A percentile compares a stretch with the other conserved stretches of the same genome.
Evolutionary conservation across 2,329 filamentous ascomycete genomes (phyloP).

Genomic region (Calycina herbarum): DNA sequence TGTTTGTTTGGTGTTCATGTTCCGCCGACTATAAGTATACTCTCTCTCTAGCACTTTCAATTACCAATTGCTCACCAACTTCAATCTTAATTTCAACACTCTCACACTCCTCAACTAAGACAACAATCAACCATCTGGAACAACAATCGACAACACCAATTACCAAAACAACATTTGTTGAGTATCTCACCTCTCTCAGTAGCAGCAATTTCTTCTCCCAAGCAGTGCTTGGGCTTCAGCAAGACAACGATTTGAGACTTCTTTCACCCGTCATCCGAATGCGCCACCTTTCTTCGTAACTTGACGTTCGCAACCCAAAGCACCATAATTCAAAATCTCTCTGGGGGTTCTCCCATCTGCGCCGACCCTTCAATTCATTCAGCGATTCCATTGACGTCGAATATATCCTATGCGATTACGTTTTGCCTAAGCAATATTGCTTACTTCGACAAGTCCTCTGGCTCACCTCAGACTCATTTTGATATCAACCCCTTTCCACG

Average conservation of each 20-base stretch:
- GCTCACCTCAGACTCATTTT: not conserved
- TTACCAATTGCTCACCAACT: not conserved
- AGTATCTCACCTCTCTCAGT: not conserved
- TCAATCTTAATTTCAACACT: not conserved
- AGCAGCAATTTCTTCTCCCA: not conserved
- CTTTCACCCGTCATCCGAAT: not conserved
- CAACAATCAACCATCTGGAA: not conserved
- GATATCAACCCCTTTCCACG: not conserved
- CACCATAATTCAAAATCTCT: not conserved
- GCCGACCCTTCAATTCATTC: not conserved
- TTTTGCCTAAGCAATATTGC: not conserved
- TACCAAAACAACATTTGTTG: not conserved
- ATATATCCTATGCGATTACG: not conserved
- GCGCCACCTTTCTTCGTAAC: not conserved
- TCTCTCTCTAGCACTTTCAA: not conserved
- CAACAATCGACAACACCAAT: not conserved
- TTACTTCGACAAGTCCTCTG: not conserved
- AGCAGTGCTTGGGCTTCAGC: not conserved
- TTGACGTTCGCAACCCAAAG: not conserved
- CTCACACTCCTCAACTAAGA: not conserved
- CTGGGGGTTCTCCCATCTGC: not conserved
- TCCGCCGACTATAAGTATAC: not conserved
- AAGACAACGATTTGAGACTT: not conserved
- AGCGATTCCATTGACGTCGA: not conserved
- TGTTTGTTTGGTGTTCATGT: not conserved